Evolutionary conservation across 352 stramenopile species (phyloP).

Genomic region (Pythium aristosporum): DNA sequence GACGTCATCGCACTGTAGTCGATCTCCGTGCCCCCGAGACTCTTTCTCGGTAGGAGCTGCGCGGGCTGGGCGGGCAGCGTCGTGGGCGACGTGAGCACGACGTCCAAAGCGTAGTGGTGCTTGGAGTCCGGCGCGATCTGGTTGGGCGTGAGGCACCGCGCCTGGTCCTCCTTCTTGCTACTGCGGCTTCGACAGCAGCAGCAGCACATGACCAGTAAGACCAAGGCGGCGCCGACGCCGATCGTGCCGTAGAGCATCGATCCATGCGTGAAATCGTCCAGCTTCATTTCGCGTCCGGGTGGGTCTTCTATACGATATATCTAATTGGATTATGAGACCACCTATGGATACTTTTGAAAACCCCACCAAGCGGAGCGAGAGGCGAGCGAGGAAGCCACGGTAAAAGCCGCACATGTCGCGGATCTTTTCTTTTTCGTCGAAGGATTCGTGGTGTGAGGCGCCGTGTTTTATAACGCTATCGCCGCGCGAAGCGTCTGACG

Average conservation of each 20-base stretch:
- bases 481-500: no score
- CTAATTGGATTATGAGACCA: not conserved
- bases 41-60: not conserved
- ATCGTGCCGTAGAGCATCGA: constrained; percentile 11
- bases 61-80: not conserved
- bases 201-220: constrained; percentile 9
- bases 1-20: constrained; percentile 10
- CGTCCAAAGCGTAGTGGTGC: not conserved
- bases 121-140: not conserved
- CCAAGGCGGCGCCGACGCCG: constrained; percentile 2
- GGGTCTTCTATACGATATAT: not conserved
- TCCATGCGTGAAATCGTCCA: constrained; percentile 13
- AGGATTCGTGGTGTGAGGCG: no score
- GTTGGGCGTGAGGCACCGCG: not conserved
- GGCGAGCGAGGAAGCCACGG: no score
- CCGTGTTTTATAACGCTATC: no score
- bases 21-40: not conserved
- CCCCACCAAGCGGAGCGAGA: no score
- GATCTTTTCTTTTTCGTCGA: no score
- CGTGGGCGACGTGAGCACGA: not conserved
- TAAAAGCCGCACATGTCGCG: no score
- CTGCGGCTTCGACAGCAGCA: constrained; percentile 12
- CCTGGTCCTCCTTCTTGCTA: not conserved
- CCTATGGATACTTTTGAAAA: not conserved
- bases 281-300: not conserved